phyloP scores from a whole-genome alignment of 2,329 filamentous ascomycete genomes.

The Nemania serpens region DNA sequence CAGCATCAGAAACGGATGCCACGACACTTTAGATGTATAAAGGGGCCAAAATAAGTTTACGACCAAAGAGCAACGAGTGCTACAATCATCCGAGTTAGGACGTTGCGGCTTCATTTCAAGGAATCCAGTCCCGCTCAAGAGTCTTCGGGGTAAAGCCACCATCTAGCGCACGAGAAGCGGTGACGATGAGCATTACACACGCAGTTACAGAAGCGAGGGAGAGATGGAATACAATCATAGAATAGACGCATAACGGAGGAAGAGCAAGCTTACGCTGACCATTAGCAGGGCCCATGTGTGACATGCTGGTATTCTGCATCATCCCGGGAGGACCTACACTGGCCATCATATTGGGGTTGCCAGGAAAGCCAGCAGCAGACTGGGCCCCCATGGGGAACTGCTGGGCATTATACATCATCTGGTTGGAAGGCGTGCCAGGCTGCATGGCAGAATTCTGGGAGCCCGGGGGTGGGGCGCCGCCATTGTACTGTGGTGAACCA shows the following conservation, averaged over 20 bases:
- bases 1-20: slow-evolving; percentile 23
- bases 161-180: slow-evolving; percentile 21
- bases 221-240: slow-evolving; percentile 24
- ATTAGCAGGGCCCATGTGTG: slow-evolving; percentile 60
- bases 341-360: slow-evolving; percentile 61
- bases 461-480: slow-evolving; percentile 47
- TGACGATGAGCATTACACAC: slow-evolving; percentile 24
- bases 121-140: slow-evolving; percentile 14
- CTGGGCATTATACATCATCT: slow-evolving; percentile 64
- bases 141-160: slow-evolving; percentile 23
- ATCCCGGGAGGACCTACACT: slow-evolving; percentile 59
- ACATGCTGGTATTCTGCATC: slow-evolving; percentile 67
- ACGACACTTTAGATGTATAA: slow-evolving; percentile 11
- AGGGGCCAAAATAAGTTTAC: neutral
- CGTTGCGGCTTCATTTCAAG: slow-evolving; percentile 20
- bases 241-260: slow-evolving; percentile 34
- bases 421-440: slow-evolving; percentile 46
- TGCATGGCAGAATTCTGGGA: slow-evolving; percentile 53
- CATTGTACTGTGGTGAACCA: slow-evolving; percentile 55
- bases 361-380: slow-evolving; percentile 49
- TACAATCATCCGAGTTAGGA: slow-evolving; percentile 1
- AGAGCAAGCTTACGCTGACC: slow-evolving; percentile 59
- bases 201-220: slow-evolving; percentile 10
- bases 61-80: slow-evolving; percentile 17
- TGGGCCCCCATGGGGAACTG: slow-evolving; percentile 62